Conservation (phyloP, 169 alveolate genomes). For the Theileria orientalis region DNA sequence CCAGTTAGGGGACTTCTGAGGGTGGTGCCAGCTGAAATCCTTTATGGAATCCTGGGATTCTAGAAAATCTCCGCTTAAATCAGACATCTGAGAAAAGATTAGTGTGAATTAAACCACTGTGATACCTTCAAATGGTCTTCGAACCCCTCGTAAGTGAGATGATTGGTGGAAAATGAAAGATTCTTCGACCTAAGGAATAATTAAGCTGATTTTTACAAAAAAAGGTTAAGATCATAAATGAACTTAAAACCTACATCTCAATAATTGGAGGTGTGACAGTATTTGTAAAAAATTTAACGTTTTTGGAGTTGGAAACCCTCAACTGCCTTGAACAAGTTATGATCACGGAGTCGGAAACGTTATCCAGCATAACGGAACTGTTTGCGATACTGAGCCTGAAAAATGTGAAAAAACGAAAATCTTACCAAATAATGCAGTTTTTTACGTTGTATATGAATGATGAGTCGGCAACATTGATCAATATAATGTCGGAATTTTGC, state of each 20-base stretch:
- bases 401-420: background rate
- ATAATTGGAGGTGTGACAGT: constrained; percentile 58
- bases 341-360: constrained; percentile 7
- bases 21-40: constrained; percentile 62
- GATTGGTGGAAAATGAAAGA: constrained; percentile 27
- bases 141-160: constrained; percentile 16
- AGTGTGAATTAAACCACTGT: background rate
- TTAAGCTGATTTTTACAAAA: background rate
- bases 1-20: constrained; percentile 41
- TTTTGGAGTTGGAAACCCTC: constrained; percentile 28
- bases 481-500: constrained; percentile 42
- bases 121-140: constrained; percentile 42
- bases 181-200: background rate
- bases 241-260: constrained; percentile 26
- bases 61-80: constrained; percentile 4
- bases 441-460: constrained; percentile 29
- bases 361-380: constrained; percentile 22
- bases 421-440: constrained; percentile 38
- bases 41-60: background rate
- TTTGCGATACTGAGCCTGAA: constrained; percentile 30
- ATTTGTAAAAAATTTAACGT: constrained; percentile 13
- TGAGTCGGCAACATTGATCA: constrained; percentile 37
- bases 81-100: constrained; percentile 17
- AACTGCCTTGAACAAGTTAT: constrained; percentile 48
- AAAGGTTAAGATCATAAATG: background rate